phyloP scores from a whole-genome alignment of 306 rosid species.

The Vachellia collinsii region DNA sequence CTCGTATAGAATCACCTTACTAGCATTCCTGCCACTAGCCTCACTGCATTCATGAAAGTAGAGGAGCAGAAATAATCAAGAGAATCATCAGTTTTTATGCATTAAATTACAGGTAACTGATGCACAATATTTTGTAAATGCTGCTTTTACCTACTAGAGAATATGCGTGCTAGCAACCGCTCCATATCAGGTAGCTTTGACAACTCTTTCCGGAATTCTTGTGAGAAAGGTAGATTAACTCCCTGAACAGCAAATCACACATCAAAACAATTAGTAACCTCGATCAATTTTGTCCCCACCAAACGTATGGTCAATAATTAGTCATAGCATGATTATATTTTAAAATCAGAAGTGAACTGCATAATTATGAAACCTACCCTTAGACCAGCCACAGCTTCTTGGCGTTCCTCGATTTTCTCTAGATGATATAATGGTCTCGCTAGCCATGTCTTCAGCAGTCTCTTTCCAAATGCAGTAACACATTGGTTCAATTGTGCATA shows the following conservation, averaged over 20 bases:
- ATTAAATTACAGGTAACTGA: slow-evolving; percentile 6
- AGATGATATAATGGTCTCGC: slow-evolving; percentile 82
- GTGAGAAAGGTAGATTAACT: slow-evolving; percentile 64
- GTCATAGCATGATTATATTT: slow-evolving; percentile 6
- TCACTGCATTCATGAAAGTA: slow-evolving; percentile 60
- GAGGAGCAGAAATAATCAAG: slow-evolving; percentile 36
- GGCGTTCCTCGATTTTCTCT: slow-evolving; percentile 80
- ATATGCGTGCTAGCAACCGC: slow-evolving; percentile 67
- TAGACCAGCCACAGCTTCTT: slow-evolving; percentile 76
- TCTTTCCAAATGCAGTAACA: slow-evolving; percentile 92
- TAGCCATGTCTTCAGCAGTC: slow-evolving; percentile 92
- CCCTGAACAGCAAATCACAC: slow-evolving; percentile 63
- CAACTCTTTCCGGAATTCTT: slow-evolving; percentile 30
- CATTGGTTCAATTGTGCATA: slow-evolving; percentile 89
- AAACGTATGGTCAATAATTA: slow-evolving; percentile 22
- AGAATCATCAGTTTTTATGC: slow-evolving; percentile 18
- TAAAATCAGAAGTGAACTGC: slow-evolving; percentile 25
- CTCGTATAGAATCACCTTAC: slow-evolving; percentile 81
- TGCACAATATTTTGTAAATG: slow-evolving; percentile 32
- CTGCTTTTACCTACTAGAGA: slow-evolving; percentile 64
- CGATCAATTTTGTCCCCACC: background rate
- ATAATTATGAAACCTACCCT: slow-evolving; percentile 56
- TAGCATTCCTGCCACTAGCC: slow-evolving; percentile 86
- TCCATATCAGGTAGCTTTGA: slow-evolving; percentile 18
- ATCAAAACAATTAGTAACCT: slow-evolving; percentile 28